Percentiles rank a stretch among this genome's conserved stretches.
Conservation (phyloP, 345 rosid genomes). For the Populus tremula region DNA sequence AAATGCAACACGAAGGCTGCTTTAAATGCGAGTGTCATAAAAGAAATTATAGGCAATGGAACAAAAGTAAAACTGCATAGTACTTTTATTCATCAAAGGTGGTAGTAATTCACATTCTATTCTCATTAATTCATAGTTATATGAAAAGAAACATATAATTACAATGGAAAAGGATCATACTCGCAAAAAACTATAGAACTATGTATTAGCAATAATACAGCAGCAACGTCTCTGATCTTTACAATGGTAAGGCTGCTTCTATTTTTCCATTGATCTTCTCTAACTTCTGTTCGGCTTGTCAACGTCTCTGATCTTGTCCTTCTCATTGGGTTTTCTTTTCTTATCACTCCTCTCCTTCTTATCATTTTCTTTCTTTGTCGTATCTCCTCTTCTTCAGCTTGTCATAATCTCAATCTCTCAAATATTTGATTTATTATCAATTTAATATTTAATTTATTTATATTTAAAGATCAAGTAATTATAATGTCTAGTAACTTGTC, state of each 20-base stretch:
- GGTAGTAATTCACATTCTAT: neutral
- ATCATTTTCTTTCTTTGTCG: conserved; percentile 21
- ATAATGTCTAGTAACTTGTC: too few species aligned
- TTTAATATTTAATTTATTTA: too few species aligned
- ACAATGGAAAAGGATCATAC: neutral
- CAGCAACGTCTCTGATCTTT: too few species aligned
- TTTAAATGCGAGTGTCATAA: neutral
- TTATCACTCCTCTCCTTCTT: conserved; percentile 36
- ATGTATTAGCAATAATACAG: too few species aligned
- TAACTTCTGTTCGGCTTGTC: conserved; percentile 48
- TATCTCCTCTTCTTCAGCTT: conserved; percentile 26
- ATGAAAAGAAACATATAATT: neutral
- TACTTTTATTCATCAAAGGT: conserved; percentile 1
- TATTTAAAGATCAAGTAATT: too few species aligned
- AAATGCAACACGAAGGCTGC: neutral
- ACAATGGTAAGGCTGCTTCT: conserved; percentile 14
- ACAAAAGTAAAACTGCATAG: neutral
- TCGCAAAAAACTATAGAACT: neutral
- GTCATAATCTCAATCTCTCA: conserved; percentile 19
- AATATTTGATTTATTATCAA: neutral
- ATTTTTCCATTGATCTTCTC: conserved; percentile 60
- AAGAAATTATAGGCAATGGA: neutral
- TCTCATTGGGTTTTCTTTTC: conserved; percentile 44
- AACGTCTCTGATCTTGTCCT: conserved; percentile 43
- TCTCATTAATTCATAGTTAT: neutral